Conservation (phyloP, 2,329 filamentous ascomycete genomes). For the Lachnellula occidentalis region DNA sequence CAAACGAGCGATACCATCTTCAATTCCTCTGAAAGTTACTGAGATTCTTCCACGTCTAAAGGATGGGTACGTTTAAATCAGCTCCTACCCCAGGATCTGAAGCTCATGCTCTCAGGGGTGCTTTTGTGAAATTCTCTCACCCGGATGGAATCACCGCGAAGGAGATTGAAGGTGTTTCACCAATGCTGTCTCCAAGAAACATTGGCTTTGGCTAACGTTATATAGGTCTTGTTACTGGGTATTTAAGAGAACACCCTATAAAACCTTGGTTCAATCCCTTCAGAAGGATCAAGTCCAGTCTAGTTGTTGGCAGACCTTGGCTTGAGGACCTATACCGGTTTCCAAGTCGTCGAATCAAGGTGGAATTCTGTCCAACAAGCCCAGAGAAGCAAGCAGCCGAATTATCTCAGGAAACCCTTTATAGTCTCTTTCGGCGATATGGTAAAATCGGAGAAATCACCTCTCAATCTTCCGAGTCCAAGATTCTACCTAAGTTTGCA, state of each 20-base stretch:
- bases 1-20: constrained; percentile 56
- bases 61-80: constrained; percentile 53
- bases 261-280: constrained; percentile 91
- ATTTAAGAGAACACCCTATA: constrained; percentile 64
- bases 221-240: constrained; percentile 46
- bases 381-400: constrained; percentile 70
- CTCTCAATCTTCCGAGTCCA: constrained; percentile 81
- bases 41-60: constrained; percentile 81
- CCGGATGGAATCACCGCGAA: constrained; percentile 37
- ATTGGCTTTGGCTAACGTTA: background rate
- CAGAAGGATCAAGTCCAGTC: constrained; percentile 59
- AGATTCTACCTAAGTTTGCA: constrained; percentile 74
- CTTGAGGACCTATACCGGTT: constrained; percentile 85
- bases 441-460: constrained; percentile 86
- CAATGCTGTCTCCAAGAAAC: background rate
- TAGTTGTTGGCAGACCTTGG: constrained; percentile 85
- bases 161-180: constrained; percentile 48
- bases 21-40: constrained; percentile 62
- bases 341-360: constrained; percentile 67
- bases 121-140: constrained; percentile 79
- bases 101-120: constrained; percentile 45
- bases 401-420: constrained; percentile 79
- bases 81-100: background rate
- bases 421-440: constrained; percentile 81
- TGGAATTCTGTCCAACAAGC: constrained; percentile 75